Evolutionary conservation across 2,329 filamentous ascomycete species (phyloP).

Genomic region (Cytospora chrysosperma): DNA sequence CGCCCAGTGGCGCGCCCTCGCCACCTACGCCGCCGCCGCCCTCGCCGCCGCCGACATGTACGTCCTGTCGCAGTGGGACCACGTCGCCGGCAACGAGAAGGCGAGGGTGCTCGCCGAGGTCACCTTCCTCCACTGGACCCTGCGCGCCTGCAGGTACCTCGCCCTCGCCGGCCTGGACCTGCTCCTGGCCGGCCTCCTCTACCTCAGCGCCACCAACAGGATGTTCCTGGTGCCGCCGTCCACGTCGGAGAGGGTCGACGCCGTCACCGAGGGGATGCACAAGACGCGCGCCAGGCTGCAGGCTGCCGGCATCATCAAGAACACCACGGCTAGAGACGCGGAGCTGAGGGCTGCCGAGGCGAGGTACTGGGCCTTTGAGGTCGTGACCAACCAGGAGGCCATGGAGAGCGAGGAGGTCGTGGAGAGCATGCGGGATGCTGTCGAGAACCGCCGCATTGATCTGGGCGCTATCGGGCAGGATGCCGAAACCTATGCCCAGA

Average conservation of each 20-base stretch:
- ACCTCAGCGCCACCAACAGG: conserved; percentile 75
- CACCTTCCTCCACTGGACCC: conserved; percentile 70
- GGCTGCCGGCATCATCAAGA: conserved; percentile 73
- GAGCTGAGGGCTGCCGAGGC: conserved; percentile 64
- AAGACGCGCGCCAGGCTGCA: conserved; percentile 64
- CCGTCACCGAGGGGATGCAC: conserved; percentile 55
- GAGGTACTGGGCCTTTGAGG: conserved; percentile 81
- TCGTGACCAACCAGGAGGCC: conserved; percentile 66
- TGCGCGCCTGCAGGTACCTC: conserved; percentile 62
- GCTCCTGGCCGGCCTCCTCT: conserved; percentile 64
- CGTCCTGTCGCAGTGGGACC: conserved; percentile 62
- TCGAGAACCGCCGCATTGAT: conserved; percentile 60
- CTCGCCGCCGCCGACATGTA: conserved; percentile 66
- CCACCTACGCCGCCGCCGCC: conserved; percentile 61
- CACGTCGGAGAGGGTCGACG: conserved; percentile 65
- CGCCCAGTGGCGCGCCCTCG: conserved; percentile 66
- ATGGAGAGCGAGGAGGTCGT: conserved; percentile 78
- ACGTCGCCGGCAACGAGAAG: conserved; percentile 58
- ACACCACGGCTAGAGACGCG: conserved; percentile 74
- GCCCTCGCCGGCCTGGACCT: conserved; percentile 65
- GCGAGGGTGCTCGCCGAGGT: conserved; percentile 62
- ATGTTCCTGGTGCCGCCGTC: conserved; percentile 65
- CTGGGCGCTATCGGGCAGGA: conserved; percentile 60
- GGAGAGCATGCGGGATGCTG: conserved; percentile 66
- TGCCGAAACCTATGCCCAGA: conserved; percentile 60